Base-by-base conservation (phyloP, 2,329 filamentous ascomycete species). In the Arthroderma sp. region DNA sequence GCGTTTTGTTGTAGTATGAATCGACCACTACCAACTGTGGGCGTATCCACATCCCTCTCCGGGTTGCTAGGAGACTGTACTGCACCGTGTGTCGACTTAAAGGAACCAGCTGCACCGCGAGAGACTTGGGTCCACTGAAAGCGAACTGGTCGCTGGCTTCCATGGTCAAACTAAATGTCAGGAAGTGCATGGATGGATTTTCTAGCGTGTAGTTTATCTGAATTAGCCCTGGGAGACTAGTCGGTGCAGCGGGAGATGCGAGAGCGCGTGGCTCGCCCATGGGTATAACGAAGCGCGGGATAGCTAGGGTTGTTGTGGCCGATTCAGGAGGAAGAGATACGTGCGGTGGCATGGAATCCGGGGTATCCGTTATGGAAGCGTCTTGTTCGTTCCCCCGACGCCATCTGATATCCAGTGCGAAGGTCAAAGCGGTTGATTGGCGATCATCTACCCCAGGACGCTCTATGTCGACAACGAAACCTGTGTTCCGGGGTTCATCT, bases 111-210 rank as follows among this genome's bases (percentile, higher is more conserved):
- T 93, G 88, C 55, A 96, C 65, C 1, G 85, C 86, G 11, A 83
- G 84, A 62, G 86, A 79, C 74, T 97, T 97, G 1, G 88, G 78
- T 0, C 93, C 93, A 6, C 88, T 90, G 71, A 98, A 97, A 0
- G 90, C 91, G 71, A 97, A 97, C 56, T 89, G 82, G 62, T 95
- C 89, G 68, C 83, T 91, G 2, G 90, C 87, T 64, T 98, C 91
- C 90, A 98, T 95, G 25, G 79, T 83, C 53, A 97, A 72, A 31
- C 88, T 90, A 72, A 98, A 98, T 0, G 91, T 95, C 54, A 98
- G 80, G 72, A 95, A 94, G 70, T 98, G 93, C 69, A 84, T 86
- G 0, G 91, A 96, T 0, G 91, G 87, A 68, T 98, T 98, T 73
- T 98, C 93, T 58, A 98, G 83, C 2, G 83, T 88, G 67, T 86